Percentiles rank a stretch among this genome's conserved stretches.
Evolutionary conservation across 352 stramenopile genomes (phyloP).

Genomic region (Globisporangium abappressorium): DNA sequence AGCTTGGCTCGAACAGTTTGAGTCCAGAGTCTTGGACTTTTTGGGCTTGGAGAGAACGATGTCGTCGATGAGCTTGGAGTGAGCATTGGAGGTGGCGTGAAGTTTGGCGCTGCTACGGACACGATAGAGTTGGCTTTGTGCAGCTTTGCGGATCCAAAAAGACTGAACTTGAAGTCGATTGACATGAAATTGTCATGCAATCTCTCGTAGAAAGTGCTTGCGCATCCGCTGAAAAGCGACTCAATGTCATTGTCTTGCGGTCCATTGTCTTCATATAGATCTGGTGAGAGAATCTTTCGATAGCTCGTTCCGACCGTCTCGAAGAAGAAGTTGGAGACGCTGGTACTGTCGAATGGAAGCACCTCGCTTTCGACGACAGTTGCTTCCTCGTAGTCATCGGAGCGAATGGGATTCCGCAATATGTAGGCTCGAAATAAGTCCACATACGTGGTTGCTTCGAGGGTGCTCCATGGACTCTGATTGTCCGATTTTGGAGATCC

Average conservation of each 20-base stretch:
- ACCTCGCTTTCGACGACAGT: constrained; percentile 8
- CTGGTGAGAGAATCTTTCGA: constrained; percentile 23
- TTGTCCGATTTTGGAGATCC: background rate
- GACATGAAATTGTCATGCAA: constrained; percentile 49
- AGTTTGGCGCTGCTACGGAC: constrained; percentile 20
- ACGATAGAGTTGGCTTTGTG: constrained; percentile 21
- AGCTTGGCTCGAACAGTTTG: constrained; percentile 56
- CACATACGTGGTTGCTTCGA: constrained; percentile 60
- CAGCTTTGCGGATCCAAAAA: constrained; percentile 22
- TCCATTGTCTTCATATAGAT: constrained; percentile 18
- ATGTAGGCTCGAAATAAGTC: constrained; percentile 58
- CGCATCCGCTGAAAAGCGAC: constrained; percentile 29
- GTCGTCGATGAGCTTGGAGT: constrained; percentile 9
- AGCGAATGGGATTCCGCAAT: constrained; percentile 25
- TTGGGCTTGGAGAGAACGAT: constrained; percentile 21
- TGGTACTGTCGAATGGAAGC: constrained; percentile 32
- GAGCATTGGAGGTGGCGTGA: constrained; percentile 15
- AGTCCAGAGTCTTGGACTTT: constrained; percentile 42
- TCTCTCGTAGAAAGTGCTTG: constrained; percentile 27
- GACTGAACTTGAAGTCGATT: constrained; percentile 45
- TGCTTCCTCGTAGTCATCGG: constrained; percentile 14
- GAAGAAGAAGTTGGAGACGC: constrained; percentile 54
- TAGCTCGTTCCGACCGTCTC: constrained; percentile 66
- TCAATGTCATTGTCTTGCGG: constrained; percentile 25
- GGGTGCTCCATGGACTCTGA: constrained; percentile 33